phyloP scores from a whole-genome alignment of 495 filamentous ascomycete species.

The Penicillium maclennaniae region DNA sequence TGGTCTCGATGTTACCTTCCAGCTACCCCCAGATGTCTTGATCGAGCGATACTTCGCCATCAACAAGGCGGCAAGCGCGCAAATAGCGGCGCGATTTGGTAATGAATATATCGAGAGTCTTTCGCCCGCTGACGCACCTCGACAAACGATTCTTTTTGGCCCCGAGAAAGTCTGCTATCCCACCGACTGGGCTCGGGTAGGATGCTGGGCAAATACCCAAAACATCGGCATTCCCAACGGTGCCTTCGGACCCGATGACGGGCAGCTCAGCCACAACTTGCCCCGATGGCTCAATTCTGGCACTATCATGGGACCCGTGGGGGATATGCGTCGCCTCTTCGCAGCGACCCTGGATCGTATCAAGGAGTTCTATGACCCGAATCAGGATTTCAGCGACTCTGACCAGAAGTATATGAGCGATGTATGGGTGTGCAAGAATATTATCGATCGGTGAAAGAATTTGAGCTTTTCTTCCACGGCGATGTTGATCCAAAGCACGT shows the following conservation, averaged over 20 bases:
- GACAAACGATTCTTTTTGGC: slow-evolving; percentile 13
- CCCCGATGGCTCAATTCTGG: slow-evolving; percentile 17
- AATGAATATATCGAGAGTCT: neutral
- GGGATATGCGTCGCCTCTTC: slow-evolving; percentile 15
- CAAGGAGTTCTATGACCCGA: slow-evolving; percentile 5
- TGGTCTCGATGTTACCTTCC: slow-evolving; percentile 14
- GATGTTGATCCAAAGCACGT: slow-evolving; percentile 3
- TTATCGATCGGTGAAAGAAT: slow-evolving; percentile 3
- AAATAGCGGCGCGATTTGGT: slow-evolving; percentile 8
- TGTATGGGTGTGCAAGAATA: slow-evolving; percentile 16
- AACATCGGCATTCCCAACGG: slow-evolving; percentile 9
- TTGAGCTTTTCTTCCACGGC: slow-evolving; percentile 11
- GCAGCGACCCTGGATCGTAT: slow-evolving; percentile 11
- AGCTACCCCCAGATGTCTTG: slow-evolving; percentile 13
- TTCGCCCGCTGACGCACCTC: slow-evolving; percentile 1
- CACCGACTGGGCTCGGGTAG: slow-evolving; percentile 3
- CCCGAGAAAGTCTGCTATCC: slow-evolving; percentile 18
- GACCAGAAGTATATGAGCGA: slow-evolving; percentile 18
- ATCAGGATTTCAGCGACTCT: slow-evolving; percentile 14
- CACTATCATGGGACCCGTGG: slow-evolving; percentile 14
- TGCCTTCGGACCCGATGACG: slow-evolving; percentile 12
- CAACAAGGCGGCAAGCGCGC: slow-evolving; percentile 3
- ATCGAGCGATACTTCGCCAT: slow-evolving; percentile 15
- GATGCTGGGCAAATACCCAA: slow-evolving; percentile 13
- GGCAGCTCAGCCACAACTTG: slow-evolving; percentile 5